Percentiles rank a stretch among this genome's conserved stretches.
phyloP scores from a whole-genome alignment of 345 rosid genomes.

The Noccaea caerulescens region DNA sequence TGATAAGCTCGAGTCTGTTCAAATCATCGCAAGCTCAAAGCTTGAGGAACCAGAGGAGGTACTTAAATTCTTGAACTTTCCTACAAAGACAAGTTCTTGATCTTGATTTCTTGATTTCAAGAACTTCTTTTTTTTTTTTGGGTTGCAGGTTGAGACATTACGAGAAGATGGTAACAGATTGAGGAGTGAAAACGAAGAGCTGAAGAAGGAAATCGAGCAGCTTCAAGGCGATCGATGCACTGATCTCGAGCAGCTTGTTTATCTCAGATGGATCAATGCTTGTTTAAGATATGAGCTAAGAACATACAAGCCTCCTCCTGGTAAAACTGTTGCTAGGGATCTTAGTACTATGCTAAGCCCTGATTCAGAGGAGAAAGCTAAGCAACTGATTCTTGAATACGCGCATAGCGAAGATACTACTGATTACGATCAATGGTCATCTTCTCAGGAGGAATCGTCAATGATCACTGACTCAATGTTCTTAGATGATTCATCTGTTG shows the following conservation, averaged over 20 bases:
- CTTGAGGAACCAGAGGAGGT: conserved; percentile 71
- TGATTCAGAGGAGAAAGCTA: conserved; percentile 76
- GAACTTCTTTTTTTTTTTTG: background rate
- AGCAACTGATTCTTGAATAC: conserved; percentile 78
- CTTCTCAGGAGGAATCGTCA: conserved; percentile 51
- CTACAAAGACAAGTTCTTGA: background rate
- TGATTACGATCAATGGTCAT: conserved; percentile 70
- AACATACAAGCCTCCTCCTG: conserved; percentile 61
- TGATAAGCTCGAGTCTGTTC: conserved; percentile 62
- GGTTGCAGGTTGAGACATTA: conserved; percentile 59
- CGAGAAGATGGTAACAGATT: conserved; percentile 50
- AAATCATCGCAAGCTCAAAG: conserved; percentile 58
- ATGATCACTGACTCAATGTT: conserved; percentile 57
- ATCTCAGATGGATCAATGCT: conserved; percentile 92
- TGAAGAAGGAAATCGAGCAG: conserved; percentile 63
- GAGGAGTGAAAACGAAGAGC: conserved; percentile 59
- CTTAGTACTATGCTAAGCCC: conserved; percentile 80
- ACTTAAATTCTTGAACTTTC: background rate
- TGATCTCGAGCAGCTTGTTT: conserved; percentile 78
- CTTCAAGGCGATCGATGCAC: conserved; percentile 70
- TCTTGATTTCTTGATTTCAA: background rate
- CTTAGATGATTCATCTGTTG: conserved; percentile 58
- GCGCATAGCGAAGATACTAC: conserved; percentile 59
- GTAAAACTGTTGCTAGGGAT: conserved; percentile 85
- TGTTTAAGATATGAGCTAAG: conserved; percentile 85